Base-by-base conservation (phyloP, 2,329 filamentous ascomycete genomes). In the Lasiodiplodia gonubiensis region DNA sequence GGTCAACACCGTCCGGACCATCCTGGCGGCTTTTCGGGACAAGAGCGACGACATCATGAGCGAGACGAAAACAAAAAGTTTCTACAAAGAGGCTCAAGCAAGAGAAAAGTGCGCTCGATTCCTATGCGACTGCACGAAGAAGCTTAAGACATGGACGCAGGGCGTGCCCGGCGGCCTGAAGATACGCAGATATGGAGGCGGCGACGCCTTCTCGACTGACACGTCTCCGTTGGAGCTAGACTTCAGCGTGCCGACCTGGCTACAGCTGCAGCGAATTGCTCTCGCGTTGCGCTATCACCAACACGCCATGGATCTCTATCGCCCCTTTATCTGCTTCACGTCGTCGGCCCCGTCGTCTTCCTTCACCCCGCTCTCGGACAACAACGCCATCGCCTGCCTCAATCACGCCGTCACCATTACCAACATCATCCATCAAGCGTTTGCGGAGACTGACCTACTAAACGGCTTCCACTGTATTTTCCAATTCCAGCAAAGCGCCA, bases 401-500 rank as follows among this genome's bases (percentile, higher is more conserved):
- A 71, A 70, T 21, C 72, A 75, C 61, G 73, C 72, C 14, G 70
- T 71, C 6, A 67, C 72, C 8, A 69, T 70, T 12, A 74, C 70
- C 2, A 61, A 60, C 48, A 72, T 74, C 11, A 61, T 73, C 12
- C 59, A 74, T 37, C 73, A 75, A 63, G 51, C 71, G 0, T 49
- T 70, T 11, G 63, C 61, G 11, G 66, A 71, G 53, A 68, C 70
- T 0, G 53, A 68, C 18, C 37, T 71, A 12, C 68, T 74, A 8
- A 54, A 68, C 21, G 79, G 80, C 8, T 80, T 75, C 75, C 74
- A 79, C 66, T 77, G 80, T 57, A 73, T 75, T 0, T 82, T 81
- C 57, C 78, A 80, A 33, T 82, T 78, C 74, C 80, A 82, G 69
- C 82, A 80, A 79, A 79, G 81, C 67, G 79, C 80, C 0, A 72